phyloP scores from a whole-genome alignment of 495 filamentous ascomycete species.

The Lophiostoma macrostomum region DNA sequence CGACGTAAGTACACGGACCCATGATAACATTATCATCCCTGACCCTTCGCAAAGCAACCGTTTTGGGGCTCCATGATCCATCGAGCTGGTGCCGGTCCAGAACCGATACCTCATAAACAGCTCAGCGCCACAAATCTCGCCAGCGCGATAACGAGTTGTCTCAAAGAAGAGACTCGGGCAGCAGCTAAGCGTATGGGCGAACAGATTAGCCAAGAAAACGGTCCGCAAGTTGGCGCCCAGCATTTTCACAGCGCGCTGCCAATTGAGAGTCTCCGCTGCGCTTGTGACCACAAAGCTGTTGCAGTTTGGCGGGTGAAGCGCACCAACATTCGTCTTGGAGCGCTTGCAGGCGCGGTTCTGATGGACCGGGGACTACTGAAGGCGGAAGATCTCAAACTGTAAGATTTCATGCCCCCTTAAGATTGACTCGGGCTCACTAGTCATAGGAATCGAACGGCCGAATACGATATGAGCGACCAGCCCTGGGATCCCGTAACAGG shows the following conservation, averaged over 20 bases:
- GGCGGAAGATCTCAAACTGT: neutral
- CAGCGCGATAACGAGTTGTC: conserved; percentile 56
- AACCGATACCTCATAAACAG: conserved; percentile 66
- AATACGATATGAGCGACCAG: neutral
- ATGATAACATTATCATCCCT: neutral
- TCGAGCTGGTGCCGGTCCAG: conserved; percentile 66
- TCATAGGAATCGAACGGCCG: conserved; percentile 65
- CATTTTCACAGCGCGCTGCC: conserved; percentile 69
- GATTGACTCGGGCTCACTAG: conserved; percentile 39
- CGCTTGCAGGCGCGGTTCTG: conserved; percentile 63
- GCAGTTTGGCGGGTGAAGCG: conserved; percentile 70
- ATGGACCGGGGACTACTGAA: conserved; percentile 51
- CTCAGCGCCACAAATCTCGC: conserved; percentile 63
- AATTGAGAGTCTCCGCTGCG: conserved; percentile 59
- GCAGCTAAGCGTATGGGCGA: conserved; percentile 58
- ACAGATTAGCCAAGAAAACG: conserved; percentile 63
- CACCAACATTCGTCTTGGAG: conserved; percentile 60
- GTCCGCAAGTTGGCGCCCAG: conserved; percentile 59
- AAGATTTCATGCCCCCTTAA: neutral
- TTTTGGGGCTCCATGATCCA: conserved; percentile 81
- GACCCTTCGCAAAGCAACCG: conserved; percentile 5
- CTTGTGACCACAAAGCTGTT: conserved; percentile 58
- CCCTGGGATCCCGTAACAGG: conserved; percentile 5
- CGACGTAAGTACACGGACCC: conserved; percentile 41
- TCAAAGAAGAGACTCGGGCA: conserved; percentile 54